Percentiles rank a stretch among this genome's conserved stretches.
phyloP scores from a whole-genome alignment of 2,329 filamentous ascomycete genomes.

The Phyllosticta paracitricarpa region DNA sequence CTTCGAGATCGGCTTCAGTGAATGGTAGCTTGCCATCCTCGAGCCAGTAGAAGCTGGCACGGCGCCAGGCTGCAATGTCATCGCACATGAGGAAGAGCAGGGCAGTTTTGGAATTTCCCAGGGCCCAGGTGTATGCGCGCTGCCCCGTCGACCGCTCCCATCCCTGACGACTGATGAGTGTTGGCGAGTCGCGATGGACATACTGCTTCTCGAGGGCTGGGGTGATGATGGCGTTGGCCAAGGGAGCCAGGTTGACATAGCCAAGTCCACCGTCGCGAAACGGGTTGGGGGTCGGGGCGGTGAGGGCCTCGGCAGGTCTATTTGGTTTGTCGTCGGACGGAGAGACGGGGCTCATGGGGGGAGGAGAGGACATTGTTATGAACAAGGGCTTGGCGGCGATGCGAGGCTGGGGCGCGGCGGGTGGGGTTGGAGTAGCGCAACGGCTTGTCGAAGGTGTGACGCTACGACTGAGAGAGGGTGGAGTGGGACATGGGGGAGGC shows the following conservation, averaged over 20 bases:
- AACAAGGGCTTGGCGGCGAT: constrained; percentile 1
- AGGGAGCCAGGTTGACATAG: constrained; percentile 17
- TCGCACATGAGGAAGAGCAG: constrained; percentile 30
- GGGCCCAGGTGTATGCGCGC: constrained; percentile 31
- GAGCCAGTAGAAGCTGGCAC: constrained; percentile 26
- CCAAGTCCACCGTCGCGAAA: constrained; percentile 20
- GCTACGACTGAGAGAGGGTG: constrained; percentile 6
- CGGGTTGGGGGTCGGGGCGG: constrained; percentile 22
- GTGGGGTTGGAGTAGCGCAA: constrained; percentile 26
- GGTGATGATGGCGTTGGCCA: constrained; percentile 28
- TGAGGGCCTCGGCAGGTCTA: constrained; percentile 2
- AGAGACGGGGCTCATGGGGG: background rate
- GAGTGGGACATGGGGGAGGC: constrained; percentile 7
- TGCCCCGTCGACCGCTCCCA: constrained; percentile 25
- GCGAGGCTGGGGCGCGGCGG: constrained; percentile 10
- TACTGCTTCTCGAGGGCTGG: constrained; percentile 24
- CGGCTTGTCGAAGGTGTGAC: constrained; percentile 26
- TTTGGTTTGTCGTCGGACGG: background rate
- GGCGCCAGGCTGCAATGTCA: constrained; percentile 29
- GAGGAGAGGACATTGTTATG: constrained; percentile 6
- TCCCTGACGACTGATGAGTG: constrained; percentile 24
- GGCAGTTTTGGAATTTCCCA: constrained; percentile 28
- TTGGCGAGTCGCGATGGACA: constrained; percentile 27
- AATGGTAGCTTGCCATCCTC: constrained; percentile 29
- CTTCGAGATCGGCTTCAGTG: constrained; percentile 25